Conservation (phyloP, 768 basidiomycete genomes). For the Ramaria sp. region DNA sequence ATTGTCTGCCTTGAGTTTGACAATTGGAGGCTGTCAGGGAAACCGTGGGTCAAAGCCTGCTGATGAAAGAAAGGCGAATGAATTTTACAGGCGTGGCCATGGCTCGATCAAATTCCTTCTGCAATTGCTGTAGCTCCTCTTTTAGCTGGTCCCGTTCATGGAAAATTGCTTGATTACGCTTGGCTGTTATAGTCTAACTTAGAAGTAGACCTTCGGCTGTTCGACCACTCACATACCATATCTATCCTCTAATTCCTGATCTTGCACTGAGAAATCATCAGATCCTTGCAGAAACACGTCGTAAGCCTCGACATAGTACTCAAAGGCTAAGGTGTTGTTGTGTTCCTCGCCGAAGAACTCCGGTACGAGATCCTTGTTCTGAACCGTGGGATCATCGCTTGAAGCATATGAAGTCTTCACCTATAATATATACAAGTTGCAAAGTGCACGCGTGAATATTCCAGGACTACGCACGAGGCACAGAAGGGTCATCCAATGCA, state of each 20-base stretch:
- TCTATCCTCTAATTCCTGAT: constrained; percentile 58
- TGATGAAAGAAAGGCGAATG: neutral
- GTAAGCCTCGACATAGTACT: constrained; percentile 62
- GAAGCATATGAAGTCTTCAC: neutral
- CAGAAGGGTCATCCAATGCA: constrained; percentile 88
- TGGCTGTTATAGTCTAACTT: constrained; percentile 30
- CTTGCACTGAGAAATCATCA: constrained; percentile 61
- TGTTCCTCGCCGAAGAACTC: constrained; percentile 73
- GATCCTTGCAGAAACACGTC: constrained; percentile 53
- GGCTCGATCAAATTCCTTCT: constrained; percentile 32
- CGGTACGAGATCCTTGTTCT: constrained; percentile 47
- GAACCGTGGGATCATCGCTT: constrained; percentile 59
- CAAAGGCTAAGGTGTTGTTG: constrained; percentile 68
- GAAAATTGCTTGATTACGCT: constrained; percentile 61
- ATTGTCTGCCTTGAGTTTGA: constrained; percentile 51
- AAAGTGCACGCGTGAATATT: neutral
- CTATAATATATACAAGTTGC: neutral
- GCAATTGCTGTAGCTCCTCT: constrained; percentile 43
- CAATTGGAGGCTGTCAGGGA: constrained; percentile 43
- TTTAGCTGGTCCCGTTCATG: constrained; percentile 30
- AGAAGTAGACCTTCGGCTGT: constrained; percentile 5
- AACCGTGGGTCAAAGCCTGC: neutral
- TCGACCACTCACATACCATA: constrained; percentile 44
- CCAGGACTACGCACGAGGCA: constrained; percentile 50
- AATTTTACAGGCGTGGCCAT: constrained; percentile 20